These are phyloP conservation scores for Tylopilus orsonianus DNA, from an alignment of 1,284 basidiomycete genomes.

Conservation along the genomic window DNA sequence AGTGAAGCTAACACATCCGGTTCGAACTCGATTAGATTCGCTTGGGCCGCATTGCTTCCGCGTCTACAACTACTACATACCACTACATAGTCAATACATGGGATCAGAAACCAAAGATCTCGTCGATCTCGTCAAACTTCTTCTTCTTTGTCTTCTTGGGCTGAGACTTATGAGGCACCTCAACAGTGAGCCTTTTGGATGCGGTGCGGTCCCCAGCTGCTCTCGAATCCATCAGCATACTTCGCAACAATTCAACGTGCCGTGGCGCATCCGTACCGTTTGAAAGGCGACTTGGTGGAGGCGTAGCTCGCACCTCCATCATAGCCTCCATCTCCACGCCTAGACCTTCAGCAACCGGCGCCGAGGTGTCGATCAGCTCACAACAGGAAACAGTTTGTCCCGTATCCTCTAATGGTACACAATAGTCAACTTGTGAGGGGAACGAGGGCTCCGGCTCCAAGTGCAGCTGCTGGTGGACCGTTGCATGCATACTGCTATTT, in stretches of 20 bases:
- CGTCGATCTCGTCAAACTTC: constrained; percentile 31
- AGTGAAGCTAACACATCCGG: no score
- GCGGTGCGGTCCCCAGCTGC: constrained; percentile 4
- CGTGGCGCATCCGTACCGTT: constrained; percentile 8
- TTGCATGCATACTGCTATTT: neutral
- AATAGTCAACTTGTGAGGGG: neutral
- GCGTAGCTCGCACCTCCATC: constrained; percentile 1
- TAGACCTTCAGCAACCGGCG: neutral
- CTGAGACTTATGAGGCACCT: constrained; percentile 8
- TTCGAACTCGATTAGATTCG: no score
- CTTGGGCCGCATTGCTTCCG: no score
- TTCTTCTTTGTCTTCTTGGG: constrained; percentile 30
- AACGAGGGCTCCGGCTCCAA: neutral
- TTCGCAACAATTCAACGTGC: neutral
- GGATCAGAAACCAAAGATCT: constrained; percentile 32
- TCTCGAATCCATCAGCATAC: constrained; percentile 10
- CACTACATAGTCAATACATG: no score
- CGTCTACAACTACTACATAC: no score
- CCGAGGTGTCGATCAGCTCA: neutral
- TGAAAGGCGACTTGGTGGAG: neutral
- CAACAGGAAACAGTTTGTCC: constrained; percentile 12
- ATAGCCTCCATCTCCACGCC: neutral
- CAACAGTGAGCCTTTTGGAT: constrained; percentile 1
- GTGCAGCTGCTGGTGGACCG: neutral
- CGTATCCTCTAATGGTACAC: constrained; percentile 15